Base-by-base conservation (phyloP, 2,329 filamentous ascomycete species). In the Penicillium verrucosum region DNA sequence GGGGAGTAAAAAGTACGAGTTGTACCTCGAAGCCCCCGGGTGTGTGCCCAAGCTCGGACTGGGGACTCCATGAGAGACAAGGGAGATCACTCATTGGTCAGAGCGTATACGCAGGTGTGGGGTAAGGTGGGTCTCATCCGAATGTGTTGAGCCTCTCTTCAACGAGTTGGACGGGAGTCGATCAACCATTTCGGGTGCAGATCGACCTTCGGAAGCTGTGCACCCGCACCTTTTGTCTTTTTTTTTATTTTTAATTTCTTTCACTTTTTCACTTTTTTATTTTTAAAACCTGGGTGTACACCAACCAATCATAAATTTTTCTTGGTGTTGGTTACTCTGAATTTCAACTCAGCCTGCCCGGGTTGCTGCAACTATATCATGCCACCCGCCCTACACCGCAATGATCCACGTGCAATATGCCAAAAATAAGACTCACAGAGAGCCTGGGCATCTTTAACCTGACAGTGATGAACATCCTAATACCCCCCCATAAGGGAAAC, bases 361-460 rank as follows among this genome's bases (percentile, higher is more conserved):
- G 32, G 12, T 29, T 40, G 10, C 18, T 51, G 16, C 18, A 34
- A 52, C 30, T 32, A 36, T 30, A 18, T 34, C 50, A 47, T 50
- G 38, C 36, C 36, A 48, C 36, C 30, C 4, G 5, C 23, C 14
- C 32, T 32, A 48, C 42, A 54, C 29, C 21, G 51, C 6, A 48
- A 48, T 34, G 25, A 32, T 42, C 30, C 45, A 54, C 29, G 44
- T 54, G 51, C 11, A 41, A 40, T 41, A 4, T 32, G 25, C 51
- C 53, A 44, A 55, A 55, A 51, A 55, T 55, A 55, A 45, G 51
- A 55, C 38, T 44, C 3, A 4, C 38, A 32, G 23, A 21, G 21
- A 51, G 52, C 38, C 38, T 37, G n/a, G n/a, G 21, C 12, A n/a
- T 18, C 10, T 41, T 32, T 14, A 47, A 32, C n/a, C 25, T 6